Base-by-base conservation (phyloP, 768 basidiomycete genomes). In the Leccinum fibrillosum region DNA sequence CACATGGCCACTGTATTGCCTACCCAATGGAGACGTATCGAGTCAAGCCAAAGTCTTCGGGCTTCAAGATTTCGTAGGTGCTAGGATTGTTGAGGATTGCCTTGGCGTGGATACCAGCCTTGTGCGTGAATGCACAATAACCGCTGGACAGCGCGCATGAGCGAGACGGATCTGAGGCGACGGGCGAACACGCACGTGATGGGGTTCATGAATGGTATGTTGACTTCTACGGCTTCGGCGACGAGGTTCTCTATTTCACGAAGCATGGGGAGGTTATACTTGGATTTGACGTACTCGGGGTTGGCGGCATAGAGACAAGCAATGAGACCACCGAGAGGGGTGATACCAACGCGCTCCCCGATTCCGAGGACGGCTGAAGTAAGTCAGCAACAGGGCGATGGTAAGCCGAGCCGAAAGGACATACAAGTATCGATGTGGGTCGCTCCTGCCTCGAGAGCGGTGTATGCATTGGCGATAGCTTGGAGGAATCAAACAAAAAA, bases 101-200 rank as follows among this genome's bases (percentile, higher is more conserved):
- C 83, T 99, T 99, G 78, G 97, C 97, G 76, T 99, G 97, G 63
- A 99, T 99, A 72, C 97, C 97, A 21, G 97, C 97, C 88, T 99
- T 98, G 87, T 98, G 97, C 26, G 97, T 99, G 80, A 99, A 99
- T 4, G 97, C 97, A 71, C 97, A 98, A 77, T 98, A 99, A 15
- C 97, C 97, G 56, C 95, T 98, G 63, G 4, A 55, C 12, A 49
- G 44, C 8, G n/a, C 48, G 25, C 45, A 10, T 57, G 56, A 34
- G 50, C 35, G 53, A 49, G 35, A 47, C 10, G 7, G 44, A 48
- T 5, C 51, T 5, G 23, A 42, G 15, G 30, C 7, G 11, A 52
- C 23, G 26, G 11, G 57, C 32, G n/a, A 48, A 35, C 15, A 45
- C 58, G 76, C 81, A 91, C 88, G 91, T 92, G 70, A 94, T 89